phyloP scores from a whole-genome alignment of 2,329 filamentous ascomycete species.

The Plenodomus biglobosus region DNA sequence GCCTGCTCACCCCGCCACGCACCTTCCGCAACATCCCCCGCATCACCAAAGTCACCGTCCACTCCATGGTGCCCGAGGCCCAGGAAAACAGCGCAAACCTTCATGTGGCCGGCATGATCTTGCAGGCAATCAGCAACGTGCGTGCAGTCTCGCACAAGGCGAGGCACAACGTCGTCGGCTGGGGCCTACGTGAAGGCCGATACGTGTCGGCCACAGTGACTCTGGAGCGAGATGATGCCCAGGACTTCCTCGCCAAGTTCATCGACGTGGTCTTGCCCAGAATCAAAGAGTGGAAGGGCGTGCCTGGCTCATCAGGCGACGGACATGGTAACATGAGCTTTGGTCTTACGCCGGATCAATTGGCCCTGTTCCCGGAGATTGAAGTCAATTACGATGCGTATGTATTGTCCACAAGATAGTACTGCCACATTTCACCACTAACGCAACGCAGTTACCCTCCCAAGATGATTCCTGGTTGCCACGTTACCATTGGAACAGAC shows the following conservation, averaged over 20 bases:
- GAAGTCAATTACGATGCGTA: constrained; percentile 91
- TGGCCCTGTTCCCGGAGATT: constrained; percentile 88
- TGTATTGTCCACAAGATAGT: constrained; percentile 45
- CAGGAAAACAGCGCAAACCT: constrained; percentile 72
- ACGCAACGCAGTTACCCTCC: constrained; percentile 57
- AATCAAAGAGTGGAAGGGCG: constrained; percentile 93
- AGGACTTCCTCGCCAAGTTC: constrained; percentile 87
- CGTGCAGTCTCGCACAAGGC: constrained; percentile 70
- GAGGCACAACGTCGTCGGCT: constrained; percentile 71
- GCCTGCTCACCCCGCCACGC: constrained; percentile 66
- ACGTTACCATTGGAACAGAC: constrained; percentile 81
- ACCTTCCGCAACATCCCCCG: constrained; percentile 84
- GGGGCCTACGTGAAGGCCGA: constrained; percentile 71
- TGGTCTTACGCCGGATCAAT: constrained; percentile 73
- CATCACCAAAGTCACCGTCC: constrained; percentile 77
- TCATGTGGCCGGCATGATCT: constrained; percentile 77
- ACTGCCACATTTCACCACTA: constrained; percentile 1
- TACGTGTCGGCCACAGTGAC: constrained; percentile 75
- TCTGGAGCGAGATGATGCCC: constrained; percentile 76
- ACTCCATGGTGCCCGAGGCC: constrained; percentile 70
- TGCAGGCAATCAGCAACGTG: constrained; percentile 83
- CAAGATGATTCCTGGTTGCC: constrained; percentile 80
- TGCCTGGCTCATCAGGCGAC: constrained; percentile 78
- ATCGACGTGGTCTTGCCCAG: constrained; percentile 87
- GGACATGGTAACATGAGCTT: constrained; percentile 83